Base-by-base conservation (phyloP, 352 stramenopile genomes). In the Pythium grandisporangium region DNA sequence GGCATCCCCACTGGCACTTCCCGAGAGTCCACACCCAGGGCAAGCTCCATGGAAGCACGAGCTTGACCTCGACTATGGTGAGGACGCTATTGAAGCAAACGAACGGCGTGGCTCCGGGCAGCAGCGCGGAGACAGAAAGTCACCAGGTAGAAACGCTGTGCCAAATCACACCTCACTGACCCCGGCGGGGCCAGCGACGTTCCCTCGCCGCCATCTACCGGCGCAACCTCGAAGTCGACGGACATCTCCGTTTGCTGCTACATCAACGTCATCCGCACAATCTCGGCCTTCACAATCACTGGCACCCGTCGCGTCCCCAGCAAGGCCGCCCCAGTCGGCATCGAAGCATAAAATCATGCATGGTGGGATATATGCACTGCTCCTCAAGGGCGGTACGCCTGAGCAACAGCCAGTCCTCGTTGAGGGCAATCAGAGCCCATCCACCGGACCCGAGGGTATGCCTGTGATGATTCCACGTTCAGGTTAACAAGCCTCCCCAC, bases 301-400 rank as follows among this genome's bases (percentile, higher is more conserved):
- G n/a, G n/a, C n/a, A n/a, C n/a, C n/a, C n/a, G n/a, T n/a, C 12
- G n/a, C 14, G 8, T 17, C 29, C 24, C 41, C 35, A 7, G 26
- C 39, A 16, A 26, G 25, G 17, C 26, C 43, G 23, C 30, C 24
- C 25, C 30, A 21, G 17, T 43, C 61, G 2, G 66, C 73, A 23
- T 45, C 60, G 5, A 68, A 72, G 46, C 45, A 51, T 11, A 85
- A 89, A 42, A 48, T 66, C 19, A 82, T 74, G 13, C 77, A 90
- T 33, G 77, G 77, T 11, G 77, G 77, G 2, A 86, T 90, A 37
- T 90, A 90, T 51, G 78, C 77, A 32, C 45, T 90, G 27, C 42
- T 90, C 30, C 55, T 90, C 19, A 81, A 84, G 55, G 78, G 81
- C 45, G 63, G 60, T 42, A 34, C 55, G 12, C 37, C 45, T 13